phyloP scores from a whole-genome alignment of 2,329 filamentous ascomycete species.

The Colletotrichum horii region DNA sequence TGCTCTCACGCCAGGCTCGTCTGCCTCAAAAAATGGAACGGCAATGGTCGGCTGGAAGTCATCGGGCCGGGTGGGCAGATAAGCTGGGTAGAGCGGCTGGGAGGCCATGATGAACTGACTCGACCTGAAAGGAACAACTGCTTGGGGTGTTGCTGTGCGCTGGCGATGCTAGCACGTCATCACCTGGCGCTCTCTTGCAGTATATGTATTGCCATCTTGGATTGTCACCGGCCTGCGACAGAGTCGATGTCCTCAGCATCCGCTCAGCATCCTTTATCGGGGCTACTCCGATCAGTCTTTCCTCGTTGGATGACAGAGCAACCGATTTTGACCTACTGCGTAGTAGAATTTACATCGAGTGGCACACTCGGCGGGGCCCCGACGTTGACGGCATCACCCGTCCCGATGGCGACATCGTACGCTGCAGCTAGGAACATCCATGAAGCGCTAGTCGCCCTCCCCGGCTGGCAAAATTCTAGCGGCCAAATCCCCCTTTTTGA shows the following conservation, averaged over 20 bases:
- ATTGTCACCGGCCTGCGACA: not conserved
- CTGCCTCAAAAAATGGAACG: conserved; percentile 30
- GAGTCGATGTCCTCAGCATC: not conserved
- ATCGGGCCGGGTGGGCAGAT: conserved; percentile 36
- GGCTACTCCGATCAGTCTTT: not conserved
- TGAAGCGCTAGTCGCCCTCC: not conserved
- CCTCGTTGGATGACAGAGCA: not conserved
- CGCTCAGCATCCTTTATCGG: not conserved
- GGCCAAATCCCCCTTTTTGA: not conserved
- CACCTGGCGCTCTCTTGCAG: not conserved
- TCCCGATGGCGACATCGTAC: not conserved
- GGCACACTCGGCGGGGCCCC: not conserved
- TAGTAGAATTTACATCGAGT: rapidly evolving
- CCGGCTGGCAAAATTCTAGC: not conserved
- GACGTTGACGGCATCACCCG: not conserved
- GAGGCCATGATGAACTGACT: conserved; percentile 25
- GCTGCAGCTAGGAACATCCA: not conserved
- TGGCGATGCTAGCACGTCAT: not conserved
- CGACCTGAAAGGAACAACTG: not conserved
- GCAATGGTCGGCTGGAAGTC: conserved; percentile 28
- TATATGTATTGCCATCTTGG: not conserved
- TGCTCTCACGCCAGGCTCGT: conserved; percentile 35
- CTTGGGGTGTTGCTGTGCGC: not conserved
- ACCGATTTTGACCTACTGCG: not conserved
- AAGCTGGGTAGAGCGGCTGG: conserved; percentile 34